phyloP scores from a whole-genome alignment of 2,329 filamentous ascomycete genomes.

The Beauveria caledonica region DNA sequence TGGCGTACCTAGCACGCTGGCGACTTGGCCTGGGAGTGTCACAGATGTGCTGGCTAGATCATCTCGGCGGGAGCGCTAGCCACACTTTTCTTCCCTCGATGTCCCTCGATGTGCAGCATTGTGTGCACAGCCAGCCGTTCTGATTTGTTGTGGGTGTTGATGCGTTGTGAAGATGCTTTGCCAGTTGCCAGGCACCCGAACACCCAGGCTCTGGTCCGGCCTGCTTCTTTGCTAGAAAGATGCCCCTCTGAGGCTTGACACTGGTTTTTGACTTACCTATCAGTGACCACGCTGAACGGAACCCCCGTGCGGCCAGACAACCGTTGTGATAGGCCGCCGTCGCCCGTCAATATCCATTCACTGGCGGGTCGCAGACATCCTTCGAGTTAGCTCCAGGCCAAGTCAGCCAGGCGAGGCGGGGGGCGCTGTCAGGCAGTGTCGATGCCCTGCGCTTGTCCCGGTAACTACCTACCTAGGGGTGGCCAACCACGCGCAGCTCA shows the following conservation, averaged over 20 bases:
- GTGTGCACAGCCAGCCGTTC: too few species aligned
- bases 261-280: background rate
- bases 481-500: background rate
- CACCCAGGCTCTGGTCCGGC: too few species aligned
- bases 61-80: background rate
- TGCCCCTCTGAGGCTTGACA: background rate
- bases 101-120: too few species aligned
- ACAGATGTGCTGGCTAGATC: background rate
- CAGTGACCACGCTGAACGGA: background rate
- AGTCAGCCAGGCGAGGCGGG: background rate
- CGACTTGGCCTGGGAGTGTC: background rate
- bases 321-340: conserved; percentile 4
- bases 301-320: background rate
- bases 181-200: too few species aligned
- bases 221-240: too few species aligned
- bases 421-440: background rate
- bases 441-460: background rate
- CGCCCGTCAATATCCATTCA: background rate
- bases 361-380: background rate
- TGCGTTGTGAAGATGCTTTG: too few species aligned
- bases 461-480: too few species aligned
- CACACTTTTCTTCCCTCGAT: background rate
- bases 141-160: too few species aligned
- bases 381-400: background rate
- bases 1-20: background rate